Percentiles rank a stretch among this genome's conserved stretches.
Evolutionary conservation across 2,329 filamentous ascomycete species (phyloP).

Genomic region (Claviceps sp.): DNA sequence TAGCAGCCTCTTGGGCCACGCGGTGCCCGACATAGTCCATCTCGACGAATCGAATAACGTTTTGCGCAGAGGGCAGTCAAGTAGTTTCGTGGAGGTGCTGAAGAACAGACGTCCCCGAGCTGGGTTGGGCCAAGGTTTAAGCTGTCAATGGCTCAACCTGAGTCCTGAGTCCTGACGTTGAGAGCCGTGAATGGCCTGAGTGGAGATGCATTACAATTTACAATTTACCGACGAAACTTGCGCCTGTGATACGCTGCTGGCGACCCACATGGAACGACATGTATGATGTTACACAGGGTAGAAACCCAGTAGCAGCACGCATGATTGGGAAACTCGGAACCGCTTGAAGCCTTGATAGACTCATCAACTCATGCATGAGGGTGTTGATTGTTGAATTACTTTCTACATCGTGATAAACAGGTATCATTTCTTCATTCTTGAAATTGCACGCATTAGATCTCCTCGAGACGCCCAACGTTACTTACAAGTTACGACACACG

Average conservation of each 20-base stretch:
- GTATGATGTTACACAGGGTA: not conserved
- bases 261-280: not conserved
- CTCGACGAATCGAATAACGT: not conserved
- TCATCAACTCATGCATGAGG: too few species aligned
- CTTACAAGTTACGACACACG: too few species aligned
- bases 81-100: not conserved
- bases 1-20: constrained; percentile 37
- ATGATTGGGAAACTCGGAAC: too few species aligned
- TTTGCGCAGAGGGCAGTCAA: not conserved
- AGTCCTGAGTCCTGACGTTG: not conserved
- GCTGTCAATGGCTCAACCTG: not conserved
- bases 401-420: not conserved
- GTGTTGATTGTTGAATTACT: not conserved
- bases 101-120: not conserved
- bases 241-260: not conserved
- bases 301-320: too few species aligned
- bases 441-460: not conserved
- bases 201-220: not conserved
- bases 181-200: not conserved
- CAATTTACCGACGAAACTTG: not conserved
- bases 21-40: constrained; percentile 48
- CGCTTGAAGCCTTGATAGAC: too few species aligned
- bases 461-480: not conserved
- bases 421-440: not conserved
- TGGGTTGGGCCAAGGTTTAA: not conserved